Base-by-base conservation (phyloP, 345 rosid genomes). In the Eucalyptus camaldulensis region DNA sequence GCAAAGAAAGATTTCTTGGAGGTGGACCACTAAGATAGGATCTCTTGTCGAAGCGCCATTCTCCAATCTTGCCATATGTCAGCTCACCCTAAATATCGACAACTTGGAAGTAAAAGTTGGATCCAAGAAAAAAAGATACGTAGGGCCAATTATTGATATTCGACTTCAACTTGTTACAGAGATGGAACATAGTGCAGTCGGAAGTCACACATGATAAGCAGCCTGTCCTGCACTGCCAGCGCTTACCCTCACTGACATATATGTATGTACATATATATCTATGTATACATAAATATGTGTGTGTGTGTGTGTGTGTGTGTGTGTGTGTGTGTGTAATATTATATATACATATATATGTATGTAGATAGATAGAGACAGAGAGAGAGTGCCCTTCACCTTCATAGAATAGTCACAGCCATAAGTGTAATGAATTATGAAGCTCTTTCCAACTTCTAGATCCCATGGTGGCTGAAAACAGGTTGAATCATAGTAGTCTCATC, bases 31-130 rank as follows among this genome's bases (percentile, higher is more conserved):
- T 91, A 27, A 95, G 95, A 93, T 93, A 92, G 15, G 96, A 92
- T 92, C 98, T 94, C 95, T 96, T 96, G 91, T 96, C 96, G 65
- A 96, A 96, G 58, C 94, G 94, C 98, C 98, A 96, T 88, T 95
- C 97, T 89, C 98, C 98, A 50, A 95, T 93, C 91, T 92, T 93
- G 60, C 98, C 98, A 87, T 95, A 94, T 14, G 95, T 96, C 90
- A 95, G 88, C 91, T 94, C 88, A 88, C 97, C 98, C 98, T 96
- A 87, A 62, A 87, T 86, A 40, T 21, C 27, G 1, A 40, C 85
- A 76, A 76, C 85, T 76, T 76, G 85, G 47, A 72, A 76, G 47
- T 76, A 22, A 76, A 76, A 76, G 43, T 37, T 72, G 45, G 27
- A 37, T 72, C 45, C 22, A 72, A 72, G 45, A 37, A 37, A 27